Percentiles rank a stretch among this genome's conserved stretches.
Conservation (phyloP, 2,329 filamentous ascomycete species). For the Alternaria sp. region DNA sequence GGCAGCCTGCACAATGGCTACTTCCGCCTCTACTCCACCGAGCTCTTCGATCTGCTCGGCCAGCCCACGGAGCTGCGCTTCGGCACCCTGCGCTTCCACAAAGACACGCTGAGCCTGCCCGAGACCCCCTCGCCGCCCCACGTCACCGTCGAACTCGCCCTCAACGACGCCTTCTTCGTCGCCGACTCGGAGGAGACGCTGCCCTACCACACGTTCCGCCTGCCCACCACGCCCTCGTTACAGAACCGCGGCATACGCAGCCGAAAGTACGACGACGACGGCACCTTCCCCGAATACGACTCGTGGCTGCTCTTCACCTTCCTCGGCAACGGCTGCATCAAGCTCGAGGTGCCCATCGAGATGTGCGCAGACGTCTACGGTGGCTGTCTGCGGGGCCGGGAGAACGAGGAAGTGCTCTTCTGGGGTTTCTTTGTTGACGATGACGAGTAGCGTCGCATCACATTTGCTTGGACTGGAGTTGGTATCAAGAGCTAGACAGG, state of each 20-base stretch:
- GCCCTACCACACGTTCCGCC: conserved; percentile 43
- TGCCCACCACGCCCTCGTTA: conserved; percentile 39
- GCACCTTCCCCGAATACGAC: conserved; percentile 42
- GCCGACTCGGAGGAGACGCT: conserved; percentile 45
- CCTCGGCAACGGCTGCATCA: conserved; percentile 43
- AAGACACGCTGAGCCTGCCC: conserved; percentile 1
- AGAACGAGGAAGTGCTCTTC: conserved; percentile 45
- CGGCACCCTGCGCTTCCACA: conserved; percentile 45
- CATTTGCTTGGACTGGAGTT: conserved; percentile 31
- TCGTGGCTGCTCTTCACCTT: conserved; percentile 49
- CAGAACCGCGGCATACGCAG: conserved; percentile 44
- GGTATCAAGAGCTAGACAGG: conserved; percentile 30
- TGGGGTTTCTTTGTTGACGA: conserved; percentile 47
- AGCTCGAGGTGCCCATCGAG: conserved; percentile 45
- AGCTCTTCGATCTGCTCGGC: conserved; percentile 44
- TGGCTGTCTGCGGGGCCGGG: conserved; percentile 35
- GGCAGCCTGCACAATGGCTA: conserved; percentile 41
- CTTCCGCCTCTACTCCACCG: conserved; percentile 45
- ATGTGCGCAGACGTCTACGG: conserved; percentile 47
- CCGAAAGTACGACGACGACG: conserved; percentile 36
- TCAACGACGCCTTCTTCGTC: conserved; percentile 42
- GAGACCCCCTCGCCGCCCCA: conserved; percentile 10
- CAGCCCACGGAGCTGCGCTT: conserved; percentile 44
- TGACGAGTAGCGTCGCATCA: conserved; percentile 26
- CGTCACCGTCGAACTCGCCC: conserved; percentile 40